Percentiles rank a stretch among this genome's conserved stretches.
phyloP scores from a whole-genome alignment of 805 yeast species.

The Priceomyces castillae region DNA sequence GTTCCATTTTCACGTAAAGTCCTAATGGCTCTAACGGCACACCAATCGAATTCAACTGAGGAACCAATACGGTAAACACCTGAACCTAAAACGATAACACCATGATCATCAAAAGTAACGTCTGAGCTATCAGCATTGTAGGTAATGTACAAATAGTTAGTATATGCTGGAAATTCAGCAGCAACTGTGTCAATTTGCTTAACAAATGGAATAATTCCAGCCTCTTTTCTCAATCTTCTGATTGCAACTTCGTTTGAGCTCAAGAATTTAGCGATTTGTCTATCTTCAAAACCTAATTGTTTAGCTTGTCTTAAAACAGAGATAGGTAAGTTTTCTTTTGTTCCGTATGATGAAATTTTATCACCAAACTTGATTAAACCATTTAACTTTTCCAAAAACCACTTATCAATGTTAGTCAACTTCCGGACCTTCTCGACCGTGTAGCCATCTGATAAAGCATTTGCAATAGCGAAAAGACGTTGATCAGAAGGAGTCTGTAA shows the following conservation, averaged over 20 bases:
- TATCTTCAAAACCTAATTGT: slow-evolving; percentile 94
- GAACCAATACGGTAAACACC: slow-evolving; percentile 99
- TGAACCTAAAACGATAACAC: slow-evolving; percentile 93
- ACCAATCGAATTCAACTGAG: slow-evolving; percentile 98
- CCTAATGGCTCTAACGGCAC: slow-evolving; percentile 96
- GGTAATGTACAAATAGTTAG: slow-evolving; percentile 92
- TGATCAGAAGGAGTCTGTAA: slow-evolving; percentile 97
- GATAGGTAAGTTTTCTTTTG: slow-evolving; percentile 61
- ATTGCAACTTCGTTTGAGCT: slow-evolving; percentile 90
- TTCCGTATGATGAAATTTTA: slow-evolving; percentile 54
- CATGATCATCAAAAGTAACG: slow-evolving; percentile 84
- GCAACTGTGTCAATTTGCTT: slow-evolving; percentile 98
- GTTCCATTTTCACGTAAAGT: slow-evolving; percentile 81
- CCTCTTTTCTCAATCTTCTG: slow-evolving; percentile 82
- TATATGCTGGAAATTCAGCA: slow-evolving; percentile 96
- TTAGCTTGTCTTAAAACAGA: slow-evolving; percentile 76
- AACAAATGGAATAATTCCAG: slow-evolving; percentile 85
- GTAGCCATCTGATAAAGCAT: slow-evolving; percentile 86
- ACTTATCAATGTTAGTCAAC: slow-evolving; percentile 87
- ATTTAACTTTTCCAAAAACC: slow-evolving; percentile 89
- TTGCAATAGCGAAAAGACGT: slow-evolving; percentile 93
- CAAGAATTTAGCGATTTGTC: slow-evolving; percentile 88
- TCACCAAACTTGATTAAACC: slow-evolving; percentile 71
- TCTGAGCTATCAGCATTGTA: slow-evolving; percentile 90
- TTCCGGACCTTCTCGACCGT: slow-evolving; percentile 90